These are phyloP conservation scores for Calocybe gangraenosa DNA, from an alignment of 768 basidiomycete species.

Conservation along the genomic window DNA sequence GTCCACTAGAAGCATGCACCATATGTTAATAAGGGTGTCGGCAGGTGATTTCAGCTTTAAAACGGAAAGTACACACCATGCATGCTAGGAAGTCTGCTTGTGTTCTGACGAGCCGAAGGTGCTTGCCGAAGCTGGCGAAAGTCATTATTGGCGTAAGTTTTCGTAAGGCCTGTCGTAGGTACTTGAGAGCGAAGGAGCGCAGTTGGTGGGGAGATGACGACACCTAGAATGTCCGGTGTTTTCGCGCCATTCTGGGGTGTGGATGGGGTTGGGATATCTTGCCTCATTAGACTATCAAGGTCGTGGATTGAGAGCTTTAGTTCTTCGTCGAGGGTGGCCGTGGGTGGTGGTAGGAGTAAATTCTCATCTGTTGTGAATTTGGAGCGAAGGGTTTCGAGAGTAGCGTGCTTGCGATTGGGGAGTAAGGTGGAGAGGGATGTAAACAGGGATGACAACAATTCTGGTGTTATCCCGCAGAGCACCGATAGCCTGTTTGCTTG, in stretches of 20 bases:
- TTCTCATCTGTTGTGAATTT: slow-evolving; percentile 39
- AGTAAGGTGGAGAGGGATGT: slow-evolving; percentile 27
- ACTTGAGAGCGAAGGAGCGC: slow-evolving; percentile 61
- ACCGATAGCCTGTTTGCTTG: slow-evolving; percentile 41
- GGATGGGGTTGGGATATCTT: slow-evolving; percentile 26
- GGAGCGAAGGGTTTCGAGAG: slow-evolving; percentile 20
- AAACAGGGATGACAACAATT: slow-evolving; percentile 44
- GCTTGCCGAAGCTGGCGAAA: slow-evolving; percentile 71
- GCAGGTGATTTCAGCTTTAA: no score
- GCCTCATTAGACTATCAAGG: slow-evolving; percentile 45
- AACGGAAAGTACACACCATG: slow-evolving; percentile 46
- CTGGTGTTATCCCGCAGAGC: slow-evolving; percentile 44
- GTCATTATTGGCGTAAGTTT: slow-evolving; percentile 78
- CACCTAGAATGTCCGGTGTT: slow-evolving; percentile 46
- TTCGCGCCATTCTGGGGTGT: slow-evolving; percentile 45
- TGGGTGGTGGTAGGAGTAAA: slow-evolving; percentile 24
- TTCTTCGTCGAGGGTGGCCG: slow-evolving; percentile 33
- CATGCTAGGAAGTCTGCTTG: slow-evolving; percentile 81
- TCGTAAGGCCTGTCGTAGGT: slow-evolving; percentile 66
- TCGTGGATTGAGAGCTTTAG: slow-evolving; percentile 43
- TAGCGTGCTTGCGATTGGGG: slow-evolving; percentile 19
- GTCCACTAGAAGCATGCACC: slow-evolving; percentile 28
- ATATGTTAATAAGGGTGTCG: no score
- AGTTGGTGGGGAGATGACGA: slow-evolving; percentile 60
- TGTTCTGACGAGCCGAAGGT: slow-evolving; percentile 72